Evolutionary conservation across 192 early-diverging fungal species (phyloP).

Genomic region (Coemansia sp.): DNA sequence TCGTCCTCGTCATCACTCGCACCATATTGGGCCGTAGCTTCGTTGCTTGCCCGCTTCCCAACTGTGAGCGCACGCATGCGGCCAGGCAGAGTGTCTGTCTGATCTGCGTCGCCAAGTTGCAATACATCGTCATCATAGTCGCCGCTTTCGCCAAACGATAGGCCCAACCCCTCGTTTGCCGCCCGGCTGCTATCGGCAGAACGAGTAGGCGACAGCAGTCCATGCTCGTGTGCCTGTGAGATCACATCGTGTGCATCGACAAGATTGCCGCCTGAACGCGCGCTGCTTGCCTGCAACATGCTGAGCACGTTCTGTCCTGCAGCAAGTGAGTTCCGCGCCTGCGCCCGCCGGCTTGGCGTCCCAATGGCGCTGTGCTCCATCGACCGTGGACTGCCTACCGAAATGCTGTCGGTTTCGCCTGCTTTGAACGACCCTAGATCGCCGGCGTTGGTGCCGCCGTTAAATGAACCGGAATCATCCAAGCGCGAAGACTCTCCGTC

Average conservation of each 20-base stretch:
- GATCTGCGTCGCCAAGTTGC: background rate
- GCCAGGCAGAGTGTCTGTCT: constrained; percentile 6
- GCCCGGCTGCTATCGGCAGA: constrained; percentile 17
- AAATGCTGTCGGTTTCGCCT: constrained; percentile 16
- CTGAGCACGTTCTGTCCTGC: constrained; percentile 51
- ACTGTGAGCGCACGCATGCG: constrained; percentile 29
- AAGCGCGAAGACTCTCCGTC: constrained; percentile 15
- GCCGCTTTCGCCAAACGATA: constrained; percentile 15
- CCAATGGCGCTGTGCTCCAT: constrained; percentile 31
- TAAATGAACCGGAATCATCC: constrained; percentile 5
- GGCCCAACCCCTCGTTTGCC: constrained; percentile 14
- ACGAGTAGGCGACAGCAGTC: constrained; percentile 21
- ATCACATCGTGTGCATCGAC: background rate
- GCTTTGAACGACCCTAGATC: constrained; percentile 12
- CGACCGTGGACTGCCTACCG: constrained; percentile 38
- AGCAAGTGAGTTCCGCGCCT: constrained; percentile 29
- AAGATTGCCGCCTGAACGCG: constrained; percentile 16
- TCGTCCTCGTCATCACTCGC: constrained; percentile 25
- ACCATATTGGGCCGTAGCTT: constrained; percentile 9
- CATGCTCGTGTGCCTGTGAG: constrained; percentile 2
- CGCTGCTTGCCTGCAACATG: constrained; percentile 51
- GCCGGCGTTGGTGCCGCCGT: constrained; percentile 11
- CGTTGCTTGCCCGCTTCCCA: constrained; percentile 12
- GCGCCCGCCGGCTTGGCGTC: constrained; percentile 18
- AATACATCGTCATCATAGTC: background rate